Evolutionary conservation across 768 basidiomycete species (phyloP).

Genomic region (Lentinula edodes): DNA sequence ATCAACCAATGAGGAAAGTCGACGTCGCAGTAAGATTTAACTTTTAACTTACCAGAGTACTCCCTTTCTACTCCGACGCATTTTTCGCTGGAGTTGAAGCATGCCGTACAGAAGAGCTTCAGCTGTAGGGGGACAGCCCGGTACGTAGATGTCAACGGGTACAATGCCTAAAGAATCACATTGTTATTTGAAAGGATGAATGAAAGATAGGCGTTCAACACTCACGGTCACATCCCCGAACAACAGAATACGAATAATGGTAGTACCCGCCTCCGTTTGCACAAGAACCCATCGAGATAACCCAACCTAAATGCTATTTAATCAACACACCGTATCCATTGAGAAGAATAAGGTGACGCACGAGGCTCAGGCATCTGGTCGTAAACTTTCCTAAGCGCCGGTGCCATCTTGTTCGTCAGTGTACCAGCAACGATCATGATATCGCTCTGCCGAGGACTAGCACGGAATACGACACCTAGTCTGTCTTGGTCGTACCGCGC

Average conservation of each 20-base stretch:
- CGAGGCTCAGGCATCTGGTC: conserved; percentile 99
- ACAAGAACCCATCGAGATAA: conserved; percentile 99
- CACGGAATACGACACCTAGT: conserved; percentile 95
- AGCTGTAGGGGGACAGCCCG: conserved; percentile 92
- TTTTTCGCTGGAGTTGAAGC: conserved; percentile 96
- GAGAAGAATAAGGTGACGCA: conserved; percentile 28
- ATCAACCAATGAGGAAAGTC: not conserved
- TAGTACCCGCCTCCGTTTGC: conserved; percentile 98
- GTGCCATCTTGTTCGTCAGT: conserved; percentile 99
- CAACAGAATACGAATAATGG: conserved; percentile 98
- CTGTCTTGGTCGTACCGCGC: conserved; percentile 98
- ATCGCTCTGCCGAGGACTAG: conserved; percentile 95
- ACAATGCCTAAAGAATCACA: conserved; percentile 66
- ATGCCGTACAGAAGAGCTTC: conserved; percentile 96
- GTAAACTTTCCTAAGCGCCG: conserved; percentile 92
- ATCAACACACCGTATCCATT: conserved; percentile 1
- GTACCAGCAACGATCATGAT: conserved; percentile 99
- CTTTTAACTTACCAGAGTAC: conserved; percentile 67
- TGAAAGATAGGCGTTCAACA: conserved; percentile 9
- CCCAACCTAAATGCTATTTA: conserved; percentile 64
- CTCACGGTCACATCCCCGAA: conserved; percentile 94
- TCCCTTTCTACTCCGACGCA: conserved; percentile 81
- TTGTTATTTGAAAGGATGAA: conserved; percentile 4
- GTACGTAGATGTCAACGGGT: conserved; percentile 97
- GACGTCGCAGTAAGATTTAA: not conserved